A percentile compares a stretch with the other conserved stretches of the same genome.
These are phyloP conservation scores for Diplogelasinospora grovesii DNA, from an alignment of 495 filamentous ascomycete species.

Conservation along the genomic window DNA sequence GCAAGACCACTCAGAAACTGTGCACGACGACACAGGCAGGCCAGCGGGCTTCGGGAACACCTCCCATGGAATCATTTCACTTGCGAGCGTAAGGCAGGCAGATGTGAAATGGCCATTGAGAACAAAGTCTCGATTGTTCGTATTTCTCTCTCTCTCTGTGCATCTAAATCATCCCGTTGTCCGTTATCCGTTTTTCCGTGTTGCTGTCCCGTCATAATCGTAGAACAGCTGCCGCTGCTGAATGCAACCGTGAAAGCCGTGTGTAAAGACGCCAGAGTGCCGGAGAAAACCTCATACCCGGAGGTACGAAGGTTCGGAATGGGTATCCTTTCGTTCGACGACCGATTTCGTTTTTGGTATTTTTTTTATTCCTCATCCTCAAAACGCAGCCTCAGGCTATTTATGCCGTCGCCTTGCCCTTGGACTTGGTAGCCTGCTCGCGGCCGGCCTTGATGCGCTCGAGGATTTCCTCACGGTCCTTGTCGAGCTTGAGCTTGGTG, in stretches of 20 bases:
- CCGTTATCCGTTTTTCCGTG: slow-evolving; percentile 17
- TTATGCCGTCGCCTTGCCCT: slow-evolving; percentile 33
- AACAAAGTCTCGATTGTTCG: slow-evolving; percentile 39
- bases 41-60: slow-evolving; percentile 51
- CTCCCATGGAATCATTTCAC: slow-evolving; percentile 62
- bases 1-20: slow-evolving; percentile 3
- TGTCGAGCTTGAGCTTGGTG: slow-evolving; percentile 96
- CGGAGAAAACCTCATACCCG: slow-evolving; percentile 7
- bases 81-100: slow-evolving; percentile 33
- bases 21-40: too few species aligned
- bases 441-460: slow-evolving; percentile 75
- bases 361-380: slow-evolving; percentile 12
- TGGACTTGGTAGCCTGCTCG: slow-evolving; percentile 55
- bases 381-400: not conserved
- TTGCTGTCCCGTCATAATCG: slow-evolving; percentile 7
- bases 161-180: slow-evolving; percentile 13
- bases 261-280: slow-evolving; percentile 23
- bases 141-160: slow-evolving; percentile 24
- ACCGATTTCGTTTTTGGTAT: slow-evolving; percentile 8
- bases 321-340: not conserved
- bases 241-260: slow-evolving; percentile 19
- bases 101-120: slow-evolving; percentile 57
- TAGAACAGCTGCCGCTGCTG: slow-evolving; percentile 12
- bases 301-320: not conserved
- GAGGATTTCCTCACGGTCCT: slow-evolving; percentile 93